A percentile compares a stretch with the other conserved stretches of the same genome.
Evolutionary conservation across 257 asterid species (phyloP).

Genomic region (Schizonepeta tenuifolia): DNA sequence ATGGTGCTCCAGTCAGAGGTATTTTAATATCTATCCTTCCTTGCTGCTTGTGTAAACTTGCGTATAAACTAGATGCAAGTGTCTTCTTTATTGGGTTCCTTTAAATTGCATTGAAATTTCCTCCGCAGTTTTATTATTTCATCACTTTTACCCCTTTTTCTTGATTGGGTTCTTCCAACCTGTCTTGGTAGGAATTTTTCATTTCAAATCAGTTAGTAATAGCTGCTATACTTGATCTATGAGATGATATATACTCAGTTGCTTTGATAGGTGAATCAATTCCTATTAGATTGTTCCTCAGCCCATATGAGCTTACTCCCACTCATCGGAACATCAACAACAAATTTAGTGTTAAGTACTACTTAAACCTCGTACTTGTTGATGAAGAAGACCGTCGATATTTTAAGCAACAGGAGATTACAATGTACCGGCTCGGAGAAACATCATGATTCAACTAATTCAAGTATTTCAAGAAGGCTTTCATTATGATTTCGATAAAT

Average conservation of each 20-base stretch:
- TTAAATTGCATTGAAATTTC: no score
- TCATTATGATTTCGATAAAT: constrained; percentile 31
- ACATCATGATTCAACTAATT: constrained; percentile 43
- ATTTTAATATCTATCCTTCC: constrained; percentile 13
- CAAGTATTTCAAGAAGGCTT: constrained; percentile 14
- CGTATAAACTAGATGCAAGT: neutral
- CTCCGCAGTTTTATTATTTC: no score
- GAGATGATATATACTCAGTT: constrained; percentile 18
- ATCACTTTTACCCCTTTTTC: no score
- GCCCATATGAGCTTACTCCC: constrained; percentile 97
- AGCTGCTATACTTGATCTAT: constrained; percentile 14
- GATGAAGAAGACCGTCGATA: constrained; percentile 98
- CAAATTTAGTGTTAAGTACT: constrained; percentile 93
- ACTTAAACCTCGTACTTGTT: constrained; percentile 93
- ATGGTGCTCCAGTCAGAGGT: constrained; percentile 99
- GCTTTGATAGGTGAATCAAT: constrained; percentile 87
- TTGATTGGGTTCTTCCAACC: no score
- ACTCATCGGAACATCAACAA: constrained; percentile 90
- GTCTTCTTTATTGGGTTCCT: neutral
- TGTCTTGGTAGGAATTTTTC: neutral
- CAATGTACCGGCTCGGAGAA: constrained; percentile 78
- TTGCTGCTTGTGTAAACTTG: neutral
- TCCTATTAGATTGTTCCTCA: constrained; percentile 89
- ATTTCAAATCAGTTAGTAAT: neutral
- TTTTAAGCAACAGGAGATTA: constrained; percentile 95